These are phyloP conservation scores for Penicillium sp. DNA, from an alignment of 2,329 filamentous ascomycete genomes.

Conservation along the genomic window DNA sequence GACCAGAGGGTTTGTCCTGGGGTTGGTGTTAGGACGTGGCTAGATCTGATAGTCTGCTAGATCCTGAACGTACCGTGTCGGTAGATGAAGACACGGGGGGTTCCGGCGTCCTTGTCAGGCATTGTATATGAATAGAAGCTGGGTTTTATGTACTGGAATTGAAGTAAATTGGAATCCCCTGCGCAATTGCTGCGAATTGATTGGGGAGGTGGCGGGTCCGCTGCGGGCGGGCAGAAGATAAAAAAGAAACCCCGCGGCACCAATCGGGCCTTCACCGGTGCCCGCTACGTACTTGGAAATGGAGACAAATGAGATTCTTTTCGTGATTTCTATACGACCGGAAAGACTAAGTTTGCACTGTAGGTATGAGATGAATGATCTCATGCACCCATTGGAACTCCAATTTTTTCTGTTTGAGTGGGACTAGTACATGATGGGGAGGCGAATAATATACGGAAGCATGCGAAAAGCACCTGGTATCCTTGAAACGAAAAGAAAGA, in stretches of 20 bases:
- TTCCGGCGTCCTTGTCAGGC: constrained; percentile 44
- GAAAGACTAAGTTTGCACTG: not conserved
- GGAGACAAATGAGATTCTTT: not conserved
- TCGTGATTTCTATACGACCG: not conserved
- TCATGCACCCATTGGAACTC: not conserved
- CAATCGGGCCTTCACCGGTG: constrained; percentile 9
- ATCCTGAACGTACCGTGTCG: constrained; percentile 39
- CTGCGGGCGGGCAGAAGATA: not conserved
- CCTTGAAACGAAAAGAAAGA: not conserved
- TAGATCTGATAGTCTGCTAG: not conserved
- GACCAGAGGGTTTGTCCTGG: constrained; percentile 53
- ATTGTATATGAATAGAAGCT: constrained; percentile 25
- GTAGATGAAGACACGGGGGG: constrained; percentile 45
- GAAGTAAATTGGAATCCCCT: not conserved
- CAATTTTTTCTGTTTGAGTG: not conserved
- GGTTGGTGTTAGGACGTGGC: not conserved
- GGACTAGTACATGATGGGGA: not conserved
- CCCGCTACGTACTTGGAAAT: not conserved
- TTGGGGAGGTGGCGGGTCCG: constrained; percentile 1
- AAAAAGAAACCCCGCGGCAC: constrained; percentile 6
- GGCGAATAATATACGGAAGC: constrained; percentile 5
- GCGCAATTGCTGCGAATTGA: not conserved
- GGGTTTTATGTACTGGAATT: not conserved
- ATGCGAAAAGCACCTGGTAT: constrained; percentile 10
- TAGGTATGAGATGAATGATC: not conserved